Evolutionary conservation across 768 basidiomycete genomes (phyloP), one percentile per base, ranked within the genome.

Genomic region (Leucosporidium creatinivorum): DNA sequence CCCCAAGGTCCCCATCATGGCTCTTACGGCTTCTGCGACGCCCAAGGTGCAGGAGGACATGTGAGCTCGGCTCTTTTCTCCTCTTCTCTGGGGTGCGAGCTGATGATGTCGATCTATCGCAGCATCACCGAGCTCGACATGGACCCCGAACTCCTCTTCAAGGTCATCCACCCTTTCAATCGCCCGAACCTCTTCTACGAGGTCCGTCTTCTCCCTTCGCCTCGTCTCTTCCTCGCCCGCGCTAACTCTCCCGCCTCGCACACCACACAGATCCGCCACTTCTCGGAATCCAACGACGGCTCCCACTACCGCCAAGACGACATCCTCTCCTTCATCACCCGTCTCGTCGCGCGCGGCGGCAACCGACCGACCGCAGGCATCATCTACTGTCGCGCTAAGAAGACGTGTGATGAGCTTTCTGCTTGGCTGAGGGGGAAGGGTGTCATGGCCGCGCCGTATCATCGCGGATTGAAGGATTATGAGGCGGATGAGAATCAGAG

Each of bases 1-100:
- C 74, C 82, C 83, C 1, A 80, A 82, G 64, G 83, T 91, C 6
- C 90, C 91, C 0, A 86, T 93, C 72, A 92, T 91, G 88, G 90
- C 90, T 5, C 78, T 92, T 49, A 92, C 89, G 1, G 89, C 90
- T 2, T 89, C 88, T 19, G 89, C 90, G 4, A 92, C 90, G 9
- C 77, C 84, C 52, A 77, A 51, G 18, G 61, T 61, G 26, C 48
- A 49, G 17, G 51, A 61, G 26, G 61, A 61, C 78, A 88, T 89
- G 77, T 31, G 83, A 77, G 18, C 26, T 31, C 57, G n/a, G 13
- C 17, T n/a, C 10, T 26, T 1, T 10, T 17, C 23, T 23, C 51
- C 7, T 19, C 17, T 17, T 19, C 12, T 12, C 33, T 12, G 6
- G 12, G 33, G 5, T 36, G 33, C 33, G 33, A 36, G 39, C 58